phyloP scores from a whole-genome alignment of 2,329 filamentous ascomycete genomes.

The Ambrosiella beaveri region DNA sequence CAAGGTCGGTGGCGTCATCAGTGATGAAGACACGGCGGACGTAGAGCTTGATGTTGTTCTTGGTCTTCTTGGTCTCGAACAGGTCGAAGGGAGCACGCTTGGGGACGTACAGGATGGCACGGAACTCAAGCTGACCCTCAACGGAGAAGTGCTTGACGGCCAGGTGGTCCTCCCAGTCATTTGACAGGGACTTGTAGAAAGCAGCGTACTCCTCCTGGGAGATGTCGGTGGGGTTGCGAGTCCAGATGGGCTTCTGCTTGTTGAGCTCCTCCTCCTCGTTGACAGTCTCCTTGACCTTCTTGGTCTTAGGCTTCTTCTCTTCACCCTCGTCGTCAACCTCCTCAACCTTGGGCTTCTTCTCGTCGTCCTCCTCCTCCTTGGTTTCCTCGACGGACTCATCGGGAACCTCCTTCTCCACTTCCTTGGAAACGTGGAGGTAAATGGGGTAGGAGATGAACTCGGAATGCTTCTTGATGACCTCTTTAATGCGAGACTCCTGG shows the following conservation, averaged over 20 bases:
- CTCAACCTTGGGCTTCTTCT: slow-evolving; percentile 90
- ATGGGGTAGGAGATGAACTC: slow-evolving; percentile 99
- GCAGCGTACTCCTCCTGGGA: slow-evolving; percentile 89
- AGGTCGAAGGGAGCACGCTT: slow-evolving; percentile 99
- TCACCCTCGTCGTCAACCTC: slow-evolving; percentile 82
- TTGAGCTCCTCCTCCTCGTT: slow-evolving; percentile 99
- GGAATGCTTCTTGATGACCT: slow-evolving; percentile 99
- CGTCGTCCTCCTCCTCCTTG: slow-evolving; percentile 44
- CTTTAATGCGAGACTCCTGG: slow-evolving; percentile 98
- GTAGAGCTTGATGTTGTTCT: slow-evolving; percentile 99
- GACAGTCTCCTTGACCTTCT: slow-evolving; percentile 98
- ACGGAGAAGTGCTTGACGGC: slow-evolving; percentile 99
- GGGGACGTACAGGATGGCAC: slow-evolving; percentile 96
- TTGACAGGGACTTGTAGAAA: slow-evolving; percentile 99
- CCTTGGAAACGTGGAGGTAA: slow-evolving; percentile 98
- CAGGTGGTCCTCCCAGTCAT: slow-evolving; percentile 99
- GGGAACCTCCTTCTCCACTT: slow-evolving; percentile 96
- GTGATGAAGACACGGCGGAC: slow-evolving; percentile 99
- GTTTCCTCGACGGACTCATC: slow-evolving; percentile 70
- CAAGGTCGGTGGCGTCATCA: slow-evolving; percentile 95
- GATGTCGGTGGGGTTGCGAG: slow-evolving; percentile 92
- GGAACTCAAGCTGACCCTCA: slow-evolving; percentile 99
- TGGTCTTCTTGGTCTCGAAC: slow-evolving; percentile 99
- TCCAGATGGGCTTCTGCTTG: slow-evolving; percentile 99
- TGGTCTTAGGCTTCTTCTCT: slow-evolving; percentile 93